Evolutionary conservation across 2,329 filamentous ascomycete species (phyloP), one percentile per base, ranked within the genome.

Genomic region (Aspergillus vadensis): DNA sequence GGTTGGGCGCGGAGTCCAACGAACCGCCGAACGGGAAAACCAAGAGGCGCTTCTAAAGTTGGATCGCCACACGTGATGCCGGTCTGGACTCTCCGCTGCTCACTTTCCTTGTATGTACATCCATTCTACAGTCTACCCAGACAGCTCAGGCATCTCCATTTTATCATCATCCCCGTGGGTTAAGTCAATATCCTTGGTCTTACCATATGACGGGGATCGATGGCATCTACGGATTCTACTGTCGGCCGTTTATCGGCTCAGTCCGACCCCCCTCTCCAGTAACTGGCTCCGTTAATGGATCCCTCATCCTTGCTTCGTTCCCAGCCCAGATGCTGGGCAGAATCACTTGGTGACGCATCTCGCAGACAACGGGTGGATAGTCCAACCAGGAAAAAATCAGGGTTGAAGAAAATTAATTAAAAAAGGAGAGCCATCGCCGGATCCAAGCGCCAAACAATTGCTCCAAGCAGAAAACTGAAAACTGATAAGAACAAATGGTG

Each of bases 31-130:
- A 56, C 43, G 23, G 54, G 36, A 54, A 56, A 58, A 55, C 12
- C 32, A 43, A 53, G 51, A 62, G 41, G 57, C 59, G 60, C 59
- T 59, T 57, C 62, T 43, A 58, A 55, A 53, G 50, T 60, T 58
- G 58, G 62, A 66, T 61, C 62, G 52, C 27, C 59, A 48, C 65
- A 67, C 65, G 65, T 67, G 65, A 67, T 57, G 58, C 49, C 54
- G 62, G 64, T 64, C 64, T 65, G 60, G 64, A 64, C 64, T 58
- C 57, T 56, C 44, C 19, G 27, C 32, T 9, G 17, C 30, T 23
- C 49, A 5, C n/a, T 21, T 51, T 25, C 32, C 32, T 14, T 36
- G 25, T 27, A 27, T 36, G 25, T 27, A 27, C 25, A 27, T 27
- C 25, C 25, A 27, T 27, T 3, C 6, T 2, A n/a, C 7, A 25